Evolutionary conservation across 352 stramenopile species (phyloP).

Genomic region (Pythium rishiriense): DNA sequence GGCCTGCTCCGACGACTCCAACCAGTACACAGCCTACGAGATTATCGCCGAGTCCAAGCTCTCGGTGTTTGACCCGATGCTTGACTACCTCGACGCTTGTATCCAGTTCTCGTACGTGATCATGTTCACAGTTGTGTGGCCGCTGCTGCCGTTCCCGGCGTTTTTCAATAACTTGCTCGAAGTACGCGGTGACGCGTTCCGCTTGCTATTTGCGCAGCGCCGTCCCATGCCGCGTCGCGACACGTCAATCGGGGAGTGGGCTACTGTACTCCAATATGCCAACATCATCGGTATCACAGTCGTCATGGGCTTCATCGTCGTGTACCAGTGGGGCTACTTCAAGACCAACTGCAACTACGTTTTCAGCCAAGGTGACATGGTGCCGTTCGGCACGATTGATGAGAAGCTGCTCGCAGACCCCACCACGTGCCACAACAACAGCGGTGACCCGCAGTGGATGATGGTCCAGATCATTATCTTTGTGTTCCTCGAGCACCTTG

Average conservation of each 20-base stretch:
- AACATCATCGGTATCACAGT: conserved; percentile 87
- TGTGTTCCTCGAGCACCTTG: conserved; percentile 78
- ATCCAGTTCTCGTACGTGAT: conserved; percentile 91
- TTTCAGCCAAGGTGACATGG: conserved; percentile 68
- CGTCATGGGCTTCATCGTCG: conserved; percentile 75
- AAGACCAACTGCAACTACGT: conserved; percentile 73
- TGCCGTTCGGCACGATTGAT: conserved; percentile 70
- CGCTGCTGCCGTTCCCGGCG: conserved; percentile 82
- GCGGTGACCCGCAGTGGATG: conserved; percentile 43
- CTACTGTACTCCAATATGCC: conserved; percentile 80
- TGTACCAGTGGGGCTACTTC: conserved; percentile 87
- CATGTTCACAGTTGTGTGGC: conserved; percentile 91
- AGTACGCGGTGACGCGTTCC: conserved; percentile 82
- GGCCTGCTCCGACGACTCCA: conserved; percentile 75
- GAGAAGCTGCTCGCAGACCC: conserved; percentile 32
- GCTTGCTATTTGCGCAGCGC: conserved; percentile 75
- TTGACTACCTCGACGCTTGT: conserved; percentile 87
- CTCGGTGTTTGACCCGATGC: conserved; percentile 77
- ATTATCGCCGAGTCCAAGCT: conserved; percentile 84
- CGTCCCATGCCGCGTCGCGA: conserved; percentile 82
- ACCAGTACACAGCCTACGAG: conserved; percentile 87
- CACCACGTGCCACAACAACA: conserved; percentile 45
- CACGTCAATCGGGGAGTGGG: conserved; percentile 82
- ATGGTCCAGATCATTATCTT: conserved; percentile 86
- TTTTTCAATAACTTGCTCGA: conserved; percentile 89